Conservation (phyloP, 345 rosid species). For the Corchorus capsularis region DNA sequence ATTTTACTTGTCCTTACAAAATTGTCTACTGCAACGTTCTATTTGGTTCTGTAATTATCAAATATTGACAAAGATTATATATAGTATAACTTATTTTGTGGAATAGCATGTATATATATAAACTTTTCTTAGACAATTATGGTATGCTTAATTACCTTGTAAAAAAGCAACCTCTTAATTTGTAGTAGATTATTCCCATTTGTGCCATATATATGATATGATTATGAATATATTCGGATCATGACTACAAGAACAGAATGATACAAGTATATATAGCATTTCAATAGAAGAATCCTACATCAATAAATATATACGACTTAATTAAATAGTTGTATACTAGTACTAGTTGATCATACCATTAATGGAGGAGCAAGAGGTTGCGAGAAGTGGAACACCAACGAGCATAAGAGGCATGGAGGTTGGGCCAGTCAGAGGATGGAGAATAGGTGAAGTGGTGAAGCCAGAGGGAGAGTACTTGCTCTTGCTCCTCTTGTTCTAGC, state of each 20-base stretch:
- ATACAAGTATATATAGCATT: not conserved
- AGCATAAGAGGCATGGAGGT: conserved; percentile 59
- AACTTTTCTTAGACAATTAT: not conserved
- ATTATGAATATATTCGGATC: not conserved
- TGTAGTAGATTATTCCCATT: no score
- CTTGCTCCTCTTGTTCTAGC: conserved; percentile 62
- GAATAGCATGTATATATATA: not conserved
- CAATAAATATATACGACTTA: no score
- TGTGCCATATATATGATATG: not conserved
- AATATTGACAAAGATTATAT: not conserved
- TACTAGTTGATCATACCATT: not conserved
- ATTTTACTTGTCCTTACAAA: not conserved
- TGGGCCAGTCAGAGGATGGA: conserved; percentile 88
- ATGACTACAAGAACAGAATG: not conserved
- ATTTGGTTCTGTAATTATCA: not conserved
- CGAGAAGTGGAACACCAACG: conserved; percentile 82
- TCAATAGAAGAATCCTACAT: not conserved
- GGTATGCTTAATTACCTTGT: not conserved
- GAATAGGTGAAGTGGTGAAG: conserved; percentile 72
- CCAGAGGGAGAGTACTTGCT: conserved; percentile 78
- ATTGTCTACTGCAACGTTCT: not conserved
- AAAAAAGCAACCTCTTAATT: not conserved
- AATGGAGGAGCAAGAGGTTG: conserved; percentile 44
- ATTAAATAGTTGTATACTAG: not conserved
- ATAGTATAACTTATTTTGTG: not conserved